Percentiles rank a stretch among this genome's conserved stretches.
Conservation (phyloP, 768 basidiomycete genomes). For the Postia placenta region DNA sequence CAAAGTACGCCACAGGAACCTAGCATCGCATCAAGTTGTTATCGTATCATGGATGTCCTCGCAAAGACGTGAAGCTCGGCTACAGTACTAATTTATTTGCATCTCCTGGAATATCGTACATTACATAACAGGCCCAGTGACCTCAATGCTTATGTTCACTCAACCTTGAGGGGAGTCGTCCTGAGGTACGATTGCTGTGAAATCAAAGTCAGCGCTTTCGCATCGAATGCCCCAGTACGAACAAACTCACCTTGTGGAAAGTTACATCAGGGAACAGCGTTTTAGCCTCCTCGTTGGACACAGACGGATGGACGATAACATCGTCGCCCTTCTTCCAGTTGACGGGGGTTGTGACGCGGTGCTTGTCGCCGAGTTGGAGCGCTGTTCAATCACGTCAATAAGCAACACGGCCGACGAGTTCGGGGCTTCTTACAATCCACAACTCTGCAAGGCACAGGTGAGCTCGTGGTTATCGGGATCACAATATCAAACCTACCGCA, state of each 20-base stretch:
- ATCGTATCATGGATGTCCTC: too few species aligned
- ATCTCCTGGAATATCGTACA: too few species aligned
- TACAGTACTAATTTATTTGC: too few species aligned
- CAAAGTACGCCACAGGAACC: too few species aligned
- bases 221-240: not conserved
- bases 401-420: not conserved
- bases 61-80: too few species aligned
- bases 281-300: constrained; percentile 85
- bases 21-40: too few species aligned
- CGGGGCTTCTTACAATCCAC: constrained; percentile 51
- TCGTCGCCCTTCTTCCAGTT: constrained; percentile 95
- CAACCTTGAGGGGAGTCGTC: constrained; percentile 52
- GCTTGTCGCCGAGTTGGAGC: constrained; percentile 86
- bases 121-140: too few species aligned
- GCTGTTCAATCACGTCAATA: constrained; percentile 30
- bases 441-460: constrained; percentile 36
- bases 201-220: too few species aligned
- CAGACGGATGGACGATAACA: constrained; percentile 86
- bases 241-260: constrained; percentile 61
- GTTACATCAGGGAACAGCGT: constrained; percentile 82
- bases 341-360: constrained; percentile 82
- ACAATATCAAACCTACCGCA: constrained; percentile 35
- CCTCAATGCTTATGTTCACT: constrained; percentile 7
- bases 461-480: not conserved
- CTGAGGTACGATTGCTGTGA: constrained; percentile 75